Evolutionary conservation across 805 yeast species (phyloP).

Genomic region (Grigorovia transvaalensis): DNA sequence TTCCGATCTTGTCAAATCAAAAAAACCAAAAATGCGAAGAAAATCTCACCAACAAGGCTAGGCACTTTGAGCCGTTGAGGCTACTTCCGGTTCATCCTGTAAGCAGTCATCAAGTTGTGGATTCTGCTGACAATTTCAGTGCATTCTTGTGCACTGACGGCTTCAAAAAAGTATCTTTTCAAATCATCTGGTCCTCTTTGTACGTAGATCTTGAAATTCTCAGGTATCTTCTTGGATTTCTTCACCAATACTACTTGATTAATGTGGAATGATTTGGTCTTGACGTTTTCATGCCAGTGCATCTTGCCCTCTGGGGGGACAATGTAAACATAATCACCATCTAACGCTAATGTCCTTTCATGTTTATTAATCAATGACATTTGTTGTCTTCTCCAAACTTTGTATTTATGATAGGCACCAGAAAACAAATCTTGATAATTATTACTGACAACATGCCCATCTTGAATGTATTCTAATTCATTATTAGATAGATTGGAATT

Average conservation of each 20-base stretch:
- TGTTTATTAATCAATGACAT: conserved; percentile 66
- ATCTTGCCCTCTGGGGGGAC: conserved; percentile 71
- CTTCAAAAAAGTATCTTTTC: conserved; percentile 83
- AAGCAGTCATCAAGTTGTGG: conserved; percentile 45
- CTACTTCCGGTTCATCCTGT: conserved; percentile 33
- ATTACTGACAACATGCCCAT: conserved; percentile 8
- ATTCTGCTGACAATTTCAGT: conserved; percentile 69
- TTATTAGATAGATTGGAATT: conserved; percentile 11
- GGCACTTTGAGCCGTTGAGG: background rate
- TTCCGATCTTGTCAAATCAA: background rate
- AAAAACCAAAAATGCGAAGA: background rate
- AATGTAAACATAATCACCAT: conserved; percentile 87
- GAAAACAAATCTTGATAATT: conserved; percentile 26
- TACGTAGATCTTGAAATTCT: conserved; percentile 72
- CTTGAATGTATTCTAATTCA: conserved; percentile 8
- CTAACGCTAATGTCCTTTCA: conserved; percentile 76
- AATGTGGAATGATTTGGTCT: conserved; percentile 80
- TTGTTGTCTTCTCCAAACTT: conserved; percentile 82
- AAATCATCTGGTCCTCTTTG: conserved; percentile 50
- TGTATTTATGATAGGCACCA: conserved; percentile 70
- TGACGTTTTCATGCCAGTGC: conserved; percentile 62
- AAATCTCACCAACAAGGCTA: background rate
- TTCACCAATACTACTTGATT: conserved; percentile 66
- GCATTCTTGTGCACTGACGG: conserved; percentile 48
- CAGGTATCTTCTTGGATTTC: conserved; percentile 64